Percentiles rank a stretch among this genome's conserved stretches.
phyloP scores from a whole-genome alignment of 2,329 filamentous ascomycete genomes.

The Talaromyces albobiverticillius region DNA sequence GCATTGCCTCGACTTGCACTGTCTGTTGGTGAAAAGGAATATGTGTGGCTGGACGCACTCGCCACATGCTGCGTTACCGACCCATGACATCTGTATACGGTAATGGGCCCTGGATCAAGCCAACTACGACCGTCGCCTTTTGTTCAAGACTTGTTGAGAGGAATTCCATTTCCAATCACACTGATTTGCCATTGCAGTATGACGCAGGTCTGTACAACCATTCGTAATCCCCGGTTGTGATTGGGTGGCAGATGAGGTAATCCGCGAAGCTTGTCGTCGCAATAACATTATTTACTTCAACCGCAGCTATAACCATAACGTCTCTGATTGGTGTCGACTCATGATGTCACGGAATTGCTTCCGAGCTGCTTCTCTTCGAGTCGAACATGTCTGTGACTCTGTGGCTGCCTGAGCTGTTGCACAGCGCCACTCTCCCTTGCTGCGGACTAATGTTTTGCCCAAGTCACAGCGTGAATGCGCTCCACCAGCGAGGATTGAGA shows the following conservation, averaged over 20 bases:
- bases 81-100: slow-evolving; percentile 5
- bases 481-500: no score
- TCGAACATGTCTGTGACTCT: not conserved
- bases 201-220: slow-evolving; percentile 1
- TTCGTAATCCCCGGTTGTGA: not conserved
- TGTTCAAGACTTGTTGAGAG: not conserved
- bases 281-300: no score
- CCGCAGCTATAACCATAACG: no score
- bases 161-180: not conserved
- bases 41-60: not conserved
- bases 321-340: no score
- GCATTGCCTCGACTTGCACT: not conserved
- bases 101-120: not conserved
- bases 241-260: not conserved
- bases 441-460: not conserved
- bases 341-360: not conserved
- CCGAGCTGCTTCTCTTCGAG: no score
- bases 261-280: no score
- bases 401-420: no score
- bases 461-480: no score
- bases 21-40: not conserved
- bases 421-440: not conserved
- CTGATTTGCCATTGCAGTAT: not conserved
- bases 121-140: not conserved
- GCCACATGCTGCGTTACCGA: not conserved